phyloP scores from a whole-genome alignment of 1,139 yeast genomes.

The Hyphopichia pseudoburtonii region DNA sequence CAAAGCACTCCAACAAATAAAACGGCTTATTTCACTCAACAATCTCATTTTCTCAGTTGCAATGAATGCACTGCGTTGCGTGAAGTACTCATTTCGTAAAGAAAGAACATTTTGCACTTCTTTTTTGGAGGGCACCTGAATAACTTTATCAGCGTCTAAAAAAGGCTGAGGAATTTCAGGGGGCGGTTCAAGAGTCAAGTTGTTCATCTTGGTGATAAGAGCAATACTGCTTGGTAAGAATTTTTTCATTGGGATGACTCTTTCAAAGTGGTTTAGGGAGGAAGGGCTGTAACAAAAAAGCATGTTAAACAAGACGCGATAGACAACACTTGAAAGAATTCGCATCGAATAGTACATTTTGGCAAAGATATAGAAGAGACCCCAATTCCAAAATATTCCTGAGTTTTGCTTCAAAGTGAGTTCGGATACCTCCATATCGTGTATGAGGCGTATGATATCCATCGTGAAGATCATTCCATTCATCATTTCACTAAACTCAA shows the following conservation, averaged over 20 bases:
- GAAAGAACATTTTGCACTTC: constrained; percentile 28
- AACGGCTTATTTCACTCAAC: constrained; percentile 34
- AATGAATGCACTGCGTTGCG: constrained; percentile 35
- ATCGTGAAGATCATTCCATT: too few relatives aligned
- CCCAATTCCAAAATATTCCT: too few relatives aligned
- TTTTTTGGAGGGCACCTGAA: constrained; percentile 34
- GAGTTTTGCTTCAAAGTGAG: too few relatives aligned
- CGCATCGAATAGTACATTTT: neutral
- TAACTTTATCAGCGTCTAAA: constrained; percentile 35
- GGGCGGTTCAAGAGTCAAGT: constrained; percentile 21
- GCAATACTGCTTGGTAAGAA: constrained; percentile 19
- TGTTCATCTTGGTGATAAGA: constrained; percentile 16
- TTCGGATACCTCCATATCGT: too few relatives aligned
- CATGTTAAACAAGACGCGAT: constrained; percentile 5
- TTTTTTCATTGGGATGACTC: constrained; percentile 12
- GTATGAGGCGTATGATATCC: too few relatives aligned
- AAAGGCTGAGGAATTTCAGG: constrained; percentile 44
- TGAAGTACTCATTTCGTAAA: constrained; percentile 36
- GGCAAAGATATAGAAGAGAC: too few relatives aligned
- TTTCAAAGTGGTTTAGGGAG: constrained; percentile 12
- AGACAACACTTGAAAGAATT: constrained; percentile 5
- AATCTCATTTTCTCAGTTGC: constrained; percentile 42
- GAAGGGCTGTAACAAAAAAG: constrained; percentile 6
- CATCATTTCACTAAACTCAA: too few relatives aligned
- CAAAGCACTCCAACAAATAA: constrained; percentile 38